Percentiles rank a stretch among this genome's conserved stretches.
phyloP scores from a whole-genome alignment of 2,329 filamentous ascomycete genomes.

The Claviceps sp. region DNA sequence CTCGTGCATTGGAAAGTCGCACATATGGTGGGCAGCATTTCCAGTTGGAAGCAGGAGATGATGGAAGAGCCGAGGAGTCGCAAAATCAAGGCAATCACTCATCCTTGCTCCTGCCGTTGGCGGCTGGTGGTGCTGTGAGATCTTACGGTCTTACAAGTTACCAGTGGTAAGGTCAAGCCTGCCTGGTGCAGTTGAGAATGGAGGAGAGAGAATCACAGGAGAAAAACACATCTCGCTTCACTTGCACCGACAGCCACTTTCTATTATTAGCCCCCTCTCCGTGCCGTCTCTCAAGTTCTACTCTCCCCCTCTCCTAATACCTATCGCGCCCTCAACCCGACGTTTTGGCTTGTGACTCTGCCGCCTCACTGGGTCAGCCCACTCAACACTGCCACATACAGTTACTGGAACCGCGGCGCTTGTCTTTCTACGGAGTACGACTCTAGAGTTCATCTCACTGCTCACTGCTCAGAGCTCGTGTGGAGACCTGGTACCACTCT shows the following conservation, averaged over 20 bases:
- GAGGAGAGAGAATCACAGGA: too few species aligned
- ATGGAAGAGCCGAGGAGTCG: neutral
- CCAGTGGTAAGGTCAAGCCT: too few species aligned
- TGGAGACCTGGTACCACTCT: neutral
- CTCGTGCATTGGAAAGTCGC: neutral
- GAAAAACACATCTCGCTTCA: neutral
- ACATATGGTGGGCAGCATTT: neutral
- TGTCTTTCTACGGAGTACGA: neutral
- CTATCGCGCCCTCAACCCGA: neutral
- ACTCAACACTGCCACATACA: neutral
- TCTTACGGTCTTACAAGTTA: too few species aligned
- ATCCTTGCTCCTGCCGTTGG: neutral
- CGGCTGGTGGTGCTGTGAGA: neutral
- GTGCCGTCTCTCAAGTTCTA: neutral
- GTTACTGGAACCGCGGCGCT: neutral
- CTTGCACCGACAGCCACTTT: neutral
- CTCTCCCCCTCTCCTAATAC: neutral
- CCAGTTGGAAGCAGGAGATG: neutral
- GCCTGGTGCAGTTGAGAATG: too few species aligned
- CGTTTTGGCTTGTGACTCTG: neutral
- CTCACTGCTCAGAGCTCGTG: neutral
- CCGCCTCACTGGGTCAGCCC: neutral
- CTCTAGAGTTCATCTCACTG: neutral
- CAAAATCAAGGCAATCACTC: neutral
- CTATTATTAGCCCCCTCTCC: neutral